Base-by-base conservation (phyloP, 106 monocot species). In the Dioscorea zingiberensis region DNA sequence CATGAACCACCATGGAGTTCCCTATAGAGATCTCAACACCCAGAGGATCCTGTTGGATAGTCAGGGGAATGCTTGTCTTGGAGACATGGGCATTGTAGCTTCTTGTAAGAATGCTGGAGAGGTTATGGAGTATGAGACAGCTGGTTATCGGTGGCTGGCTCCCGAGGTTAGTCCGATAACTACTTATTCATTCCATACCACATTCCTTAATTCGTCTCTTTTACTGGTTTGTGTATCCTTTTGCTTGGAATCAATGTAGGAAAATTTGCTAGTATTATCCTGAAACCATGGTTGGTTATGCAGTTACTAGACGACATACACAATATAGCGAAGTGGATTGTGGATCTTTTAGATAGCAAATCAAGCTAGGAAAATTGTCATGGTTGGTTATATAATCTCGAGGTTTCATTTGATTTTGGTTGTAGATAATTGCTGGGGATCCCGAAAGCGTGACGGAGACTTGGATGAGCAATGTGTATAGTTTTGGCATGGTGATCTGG, bases 391-490 rank as follows among this genome's bases (percentile, higher is more conserved):
- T n/a, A n/a, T n/a, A n/a, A n/a, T n/a, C n/a, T n/a, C n/a, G n/a
- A 6, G 38, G 9, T 38, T 63, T 11, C 21, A 62, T 59, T 22
- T 59, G 65, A 25, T 62, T 63, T 59, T 27, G 27, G 11, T 8
- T 65, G 45, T 83, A 94, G 93, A 89, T 98, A 59, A 98, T 98
- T 19, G 85, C 92, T 3, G 97, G 97, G 11, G 97, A 98, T 67
- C 97, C 92, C 4, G 97, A 98, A 67, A 98, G 74, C 21, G 97
- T 89, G 54, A 74, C 83, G 0, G 97, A 98, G 74, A 98, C 92
- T 14, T 84, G 81, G 85, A 98, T 92, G 97, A 98, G 97, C 86
- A 98, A 98, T 64, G 89, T 89, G 53, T 98, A 98, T 53, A 98
- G 97, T 64, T 98, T 86, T 27, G 92, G 97, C 5, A 92, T 98